phyloP scores from a whole-genome alignment of 805 yeast species.

The Sugiyamaella lignohabitans region DNA sequence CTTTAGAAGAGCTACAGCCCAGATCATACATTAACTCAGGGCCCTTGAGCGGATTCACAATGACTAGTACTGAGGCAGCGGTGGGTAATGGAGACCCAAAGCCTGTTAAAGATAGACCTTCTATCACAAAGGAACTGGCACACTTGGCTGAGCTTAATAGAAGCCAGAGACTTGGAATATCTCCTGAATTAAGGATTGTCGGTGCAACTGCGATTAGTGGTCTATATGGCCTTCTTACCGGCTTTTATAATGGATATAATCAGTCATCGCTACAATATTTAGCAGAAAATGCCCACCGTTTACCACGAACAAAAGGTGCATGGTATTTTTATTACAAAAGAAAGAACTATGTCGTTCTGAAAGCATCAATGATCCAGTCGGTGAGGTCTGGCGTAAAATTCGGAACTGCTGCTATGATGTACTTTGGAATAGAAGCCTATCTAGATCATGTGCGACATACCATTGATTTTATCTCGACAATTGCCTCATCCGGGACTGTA shows the following conservation, averaged over 20 bases:
- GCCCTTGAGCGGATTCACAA: too few relatives aligned
- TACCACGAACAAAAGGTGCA: slow-evolving; percentile 71
- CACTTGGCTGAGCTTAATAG: neutral
- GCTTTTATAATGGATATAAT: slow-evolving; percentile 55
- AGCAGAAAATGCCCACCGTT: slow-evolving; percentile 75
- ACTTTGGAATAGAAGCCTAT: slow-evolving; percentile 56
- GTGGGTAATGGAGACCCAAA: too few relatives aligned
- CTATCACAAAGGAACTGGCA: neutral
- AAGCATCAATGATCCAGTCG: slow-evolving; percentile 47
- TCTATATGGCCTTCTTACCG: slow-evolving; percentile 33
- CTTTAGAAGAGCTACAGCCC: too few relatives aligned
- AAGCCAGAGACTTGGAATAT: slow-evolving; percentile 14
- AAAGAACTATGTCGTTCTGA: slow-evolving; percentile 67
- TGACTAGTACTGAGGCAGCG: too few relatives aligned
- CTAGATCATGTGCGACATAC: slow-evolving; percentile 49
- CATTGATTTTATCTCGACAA: slow-evolving; percentile 57
- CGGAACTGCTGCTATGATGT: slow-evolving; percentile 40
- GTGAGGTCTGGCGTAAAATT: slow-evolving; percentile 38
- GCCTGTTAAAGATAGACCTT: neutral
- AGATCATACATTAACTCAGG: too few relatives aligned
- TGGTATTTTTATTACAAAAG: slow-evolving; percentile 87
- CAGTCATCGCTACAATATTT: slow-evolving; percentile 52
- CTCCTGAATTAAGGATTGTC: slow-evolving; percentile 15
- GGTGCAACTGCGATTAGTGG: slow-evolving; percentile 15
- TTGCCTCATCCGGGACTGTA: slow-evolving; percentile 46